phyloP scores from a whole-genome alignment of 179 eudicot species.

The Silene vulgaris region DNA sequence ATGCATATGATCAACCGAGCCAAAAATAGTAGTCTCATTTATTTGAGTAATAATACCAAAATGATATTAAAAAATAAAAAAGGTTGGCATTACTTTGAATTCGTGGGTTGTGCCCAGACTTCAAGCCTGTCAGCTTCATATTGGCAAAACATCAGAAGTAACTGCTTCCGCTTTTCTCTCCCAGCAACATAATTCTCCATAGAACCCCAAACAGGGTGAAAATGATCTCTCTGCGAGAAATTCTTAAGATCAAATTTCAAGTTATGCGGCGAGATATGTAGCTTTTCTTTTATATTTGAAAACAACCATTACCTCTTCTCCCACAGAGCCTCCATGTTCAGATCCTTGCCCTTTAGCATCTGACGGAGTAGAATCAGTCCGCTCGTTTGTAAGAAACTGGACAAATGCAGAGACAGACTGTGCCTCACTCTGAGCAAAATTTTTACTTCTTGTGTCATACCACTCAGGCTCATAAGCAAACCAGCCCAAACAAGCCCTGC shows the following conservation, averaged over 20 bases:
- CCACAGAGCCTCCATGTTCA: constrained; percentile 64
- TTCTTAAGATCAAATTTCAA: constrained; percentile 4
- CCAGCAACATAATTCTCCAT: constrained; percentile 66
- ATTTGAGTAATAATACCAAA: constrained; percentile 4
- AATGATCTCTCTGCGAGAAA: constrained; percentile 55
- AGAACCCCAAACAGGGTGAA: constrained; percentile 91
- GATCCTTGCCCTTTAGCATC: constrained; percentile 58
- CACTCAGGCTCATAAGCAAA: constrained; percentile 91
- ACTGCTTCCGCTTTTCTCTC: constrained; percentile 82
- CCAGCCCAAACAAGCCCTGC: constrained; percentile 93
- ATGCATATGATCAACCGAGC: constrained; percentile 17
- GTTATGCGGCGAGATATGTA: neutral
- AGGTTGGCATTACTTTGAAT: constrained; percentile 51
- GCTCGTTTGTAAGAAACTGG: constrained; percentile 64
- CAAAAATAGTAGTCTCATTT: neutral
- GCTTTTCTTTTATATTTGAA: constrained; percentile 1
- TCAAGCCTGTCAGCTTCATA: constrained; percentile 98
- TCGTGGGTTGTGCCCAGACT: constrained; percentile 93
- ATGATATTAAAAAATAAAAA: neutral
- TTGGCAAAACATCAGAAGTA: constrained; percentile 91
- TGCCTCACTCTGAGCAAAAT: constrained; percentile 83
- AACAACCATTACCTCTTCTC: constrained; percentile 51
- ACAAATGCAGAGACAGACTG: constrained; percentile 80
- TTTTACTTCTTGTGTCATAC: constrained; percentile 67
- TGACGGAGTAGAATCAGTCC: constrained; percentile 42